Base-by-base conservation (phyloP, 2,329 filamentous ascomycete species). In the Aphanoascus verrucosus region DNA sequence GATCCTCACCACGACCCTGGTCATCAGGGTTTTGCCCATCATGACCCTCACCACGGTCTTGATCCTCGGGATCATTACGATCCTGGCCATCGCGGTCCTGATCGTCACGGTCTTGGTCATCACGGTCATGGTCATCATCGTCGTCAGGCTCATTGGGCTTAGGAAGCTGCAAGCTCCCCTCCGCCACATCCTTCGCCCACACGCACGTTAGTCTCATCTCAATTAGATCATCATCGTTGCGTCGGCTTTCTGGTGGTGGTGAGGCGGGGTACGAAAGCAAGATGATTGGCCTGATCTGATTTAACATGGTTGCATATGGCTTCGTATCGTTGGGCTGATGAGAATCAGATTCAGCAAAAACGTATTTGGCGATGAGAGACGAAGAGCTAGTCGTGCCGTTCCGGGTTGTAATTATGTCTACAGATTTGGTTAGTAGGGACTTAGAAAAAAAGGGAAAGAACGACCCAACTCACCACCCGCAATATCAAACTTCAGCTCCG, bases 191-290 rank as follows among this genome's bases (percentile, higher is more conserved):
- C 42, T 23, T 15, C 15, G 48, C 23, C 42, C 53, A 35, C 5
- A 55, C 53, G 47, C 53, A 55, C 5, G 35, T 17, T 4, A 51
- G 19, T 15, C 43, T 32, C 48, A 42, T 52, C 53, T 55, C 42
- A 8, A 46, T 40, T 41, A 54, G 31, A 14, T 54, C 46, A 35
- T 49, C 52, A 28, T 43, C 15, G 44, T 17, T 17, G 34, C 28
- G n/a, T 5, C 32, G 14, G 37, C 34, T 12, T 47, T 40, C 1
- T 15, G 40, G 5, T 9, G 34, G 44, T 5, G 41, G 40, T 20
- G 44, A 43, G 3, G 43, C 14, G 42, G 53, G 43, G 19, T 55
- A 55, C 5, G 32, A 38, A 12, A 55, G 42, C 15, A 55, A 12
- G 23, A 55, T 34, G 15, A 55, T 55, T 20, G 53, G 53, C 8